Evolutionary conservation across 108 stramenopile genomes (phyloP).

Genomic region (Fragilaria radians): DNA sequence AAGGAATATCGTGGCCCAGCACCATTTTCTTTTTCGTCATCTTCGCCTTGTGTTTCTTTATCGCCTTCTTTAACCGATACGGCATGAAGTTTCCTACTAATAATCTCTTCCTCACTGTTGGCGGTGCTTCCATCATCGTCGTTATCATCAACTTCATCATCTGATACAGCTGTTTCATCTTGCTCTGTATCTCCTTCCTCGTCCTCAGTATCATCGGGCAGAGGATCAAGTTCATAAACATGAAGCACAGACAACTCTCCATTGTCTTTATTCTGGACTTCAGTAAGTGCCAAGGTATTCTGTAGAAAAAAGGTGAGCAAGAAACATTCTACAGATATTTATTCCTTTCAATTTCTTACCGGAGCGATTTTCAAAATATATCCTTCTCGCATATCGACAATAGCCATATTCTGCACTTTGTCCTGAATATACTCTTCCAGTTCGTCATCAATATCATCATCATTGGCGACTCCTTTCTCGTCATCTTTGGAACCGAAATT

Average conservation of each 20-base stretch:
- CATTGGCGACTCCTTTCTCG: constrained; percentile 9
- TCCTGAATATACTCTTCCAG: constrained; percentile 25
- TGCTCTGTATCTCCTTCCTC: neutral
- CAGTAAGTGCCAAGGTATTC: constrained; percentile 71
- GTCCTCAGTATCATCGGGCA: constrained; percentile 4
- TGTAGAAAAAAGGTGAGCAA: constrained; percentile 13
- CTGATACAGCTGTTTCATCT: neutral
- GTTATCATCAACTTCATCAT: constrained; percentile 1
- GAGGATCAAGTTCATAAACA: constrained; percentile 72
- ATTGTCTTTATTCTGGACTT: constrained; percentile 65
- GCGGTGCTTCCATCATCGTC: constrained; percentile 7
- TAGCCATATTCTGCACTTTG: constrained; percentile 64
- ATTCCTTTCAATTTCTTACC: constrained; percentile 25
- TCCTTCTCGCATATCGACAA: constrained; percentile 80
- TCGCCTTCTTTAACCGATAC: constrained; percentile 6
- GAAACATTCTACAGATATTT: neutral
- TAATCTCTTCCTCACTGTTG: constrained; percentile 3
- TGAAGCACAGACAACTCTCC: constrained; percentile 71
- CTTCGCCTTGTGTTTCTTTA: constrained; percentile 5
- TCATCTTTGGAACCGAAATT: constrained; percentile 6
- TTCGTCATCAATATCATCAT: constrained; percentile 12
- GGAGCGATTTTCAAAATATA: constrained; percentile 77
- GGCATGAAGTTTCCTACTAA: neutral
- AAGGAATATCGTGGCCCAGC: constrained; percentile 40
- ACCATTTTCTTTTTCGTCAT: constrained; percentile 5